Evolutionary conservation across 257 asterid genomes (phyloP), one percentile per base, ranked within the genome.

Genomic region (Vinca minor): DNA sequence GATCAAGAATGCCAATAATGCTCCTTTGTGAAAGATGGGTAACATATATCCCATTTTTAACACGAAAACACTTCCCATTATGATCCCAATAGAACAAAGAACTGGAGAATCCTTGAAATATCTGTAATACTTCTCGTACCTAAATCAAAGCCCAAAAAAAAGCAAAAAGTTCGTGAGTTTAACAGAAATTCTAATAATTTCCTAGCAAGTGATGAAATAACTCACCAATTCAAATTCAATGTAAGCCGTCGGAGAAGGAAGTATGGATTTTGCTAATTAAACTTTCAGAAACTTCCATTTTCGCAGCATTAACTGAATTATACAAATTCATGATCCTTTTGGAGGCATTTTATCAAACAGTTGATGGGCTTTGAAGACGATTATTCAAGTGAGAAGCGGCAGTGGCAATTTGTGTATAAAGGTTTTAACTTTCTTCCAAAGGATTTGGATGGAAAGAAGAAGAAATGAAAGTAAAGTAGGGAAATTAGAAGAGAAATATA

Each of bases 111-210:
- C 98, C 98, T 76, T 93, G 98, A 61, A 86, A 65, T 78, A 85
- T 85, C 76, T 87, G 98, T 89, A 93, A 73, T 75, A 85, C 84
- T 66, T 89, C 95, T 66, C 81, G 84, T 50, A 89, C 96, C 98
- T 91, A 66, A 64, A 76, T 21, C 41, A 13, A 66, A 63, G n/a
- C 36, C n/a, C n/a, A n/a, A n/a, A n/a, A n/a, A n/a, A n/a, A n/a
- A 12, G 69, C 63, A 17, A 61, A n/a, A n/a, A n/a, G n/a, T n/a
- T n/a, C n/a, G n/a, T n/a, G n/a, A 56, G 34, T 17, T 39, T 1
- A 8, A 2, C 42, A 42, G 18, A 47, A 45, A 54, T 29, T 5
- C 17, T 26, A 31, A 21, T 25, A 4, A 34, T 29, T 69, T 7
- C 3, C 25, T 18, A 8, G 28, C 62, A 69, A 21, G 42, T n/a